Evolutionary conservation across 176 grass and related monocot genomes (phyloP), one percentile per base, ranked within the genome.

Genomic region (Eragrostis nindensis): DNA sequence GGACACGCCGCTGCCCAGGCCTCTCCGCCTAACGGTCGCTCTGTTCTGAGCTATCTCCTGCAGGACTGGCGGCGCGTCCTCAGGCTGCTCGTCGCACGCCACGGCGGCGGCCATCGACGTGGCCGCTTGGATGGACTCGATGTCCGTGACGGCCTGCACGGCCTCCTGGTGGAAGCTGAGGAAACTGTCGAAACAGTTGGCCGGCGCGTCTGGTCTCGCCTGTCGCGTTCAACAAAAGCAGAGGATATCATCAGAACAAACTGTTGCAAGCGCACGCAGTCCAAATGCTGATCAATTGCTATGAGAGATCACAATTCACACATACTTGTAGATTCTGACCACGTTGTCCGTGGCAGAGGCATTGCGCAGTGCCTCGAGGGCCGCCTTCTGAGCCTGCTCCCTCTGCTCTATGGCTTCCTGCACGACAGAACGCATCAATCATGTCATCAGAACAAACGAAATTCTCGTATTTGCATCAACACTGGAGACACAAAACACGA

Each of bases 301-400:
- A 18, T 3, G 24, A 65, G 5, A 70, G 27, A 47, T 26, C 40
- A 50, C 71, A 1, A 36, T n/a, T n/a, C 32, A 36, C 32, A 14
- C 52, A 0, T 89, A 98, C 96, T 84, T 95, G 86, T 93, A 92
- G 73, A 93, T 90, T 54, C 90, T 86, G 27, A 86, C 88, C 0
- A 98, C 75, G n/a, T 92, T 89, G 17, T 98, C 96, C 0, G 90
- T 89, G 5, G 96, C 96, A 5, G 92, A 95, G 6, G 92, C 90
- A 49, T 91, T 94, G 74, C 96, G 88, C 75, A 95, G 78, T 14
- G 96, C 96, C 70, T 95, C 91, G 11, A 93, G 88, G 16, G 96
- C 96, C n/a, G 60, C 84, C 78, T 98, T 98, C 86, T 99, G 92
- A 59, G 96, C 86, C 15, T 90, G 88, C 70, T 99, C 92, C 79